These are phyloP conservation scores for Sarcodon sp. DNA, from an alignment of 768 basidiomycete genomes.

Conservation along the genomic window DNA sequence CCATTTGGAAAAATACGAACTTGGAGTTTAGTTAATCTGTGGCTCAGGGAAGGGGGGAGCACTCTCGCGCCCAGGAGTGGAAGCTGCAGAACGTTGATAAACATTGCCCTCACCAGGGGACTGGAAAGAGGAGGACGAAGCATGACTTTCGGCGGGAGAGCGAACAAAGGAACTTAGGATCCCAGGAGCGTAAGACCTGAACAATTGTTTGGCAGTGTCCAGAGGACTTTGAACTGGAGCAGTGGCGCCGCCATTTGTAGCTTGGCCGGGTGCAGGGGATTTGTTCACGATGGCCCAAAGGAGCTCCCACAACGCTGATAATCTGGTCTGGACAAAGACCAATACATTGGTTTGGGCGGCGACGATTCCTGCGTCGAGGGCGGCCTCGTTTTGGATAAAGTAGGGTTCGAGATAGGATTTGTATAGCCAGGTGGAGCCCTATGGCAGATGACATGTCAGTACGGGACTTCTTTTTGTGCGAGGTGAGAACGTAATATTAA, in stretches of 20 bases:
- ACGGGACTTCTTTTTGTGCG: neutral
- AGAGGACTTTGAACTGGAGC: constrained; percentile 14
- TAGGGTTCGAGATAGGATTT: constrained; percentile 48
- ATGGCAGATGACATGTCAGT: neutral
- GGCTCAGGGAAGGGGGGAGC: too few relatives aligned
- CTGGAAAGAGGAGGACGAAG: neutral
- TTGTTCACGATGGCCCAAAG: constrained; percentile 32
- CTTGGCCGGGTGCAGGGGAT: constrained; percentile 11
- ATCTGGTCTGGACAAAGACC: constrained; percentile 39
- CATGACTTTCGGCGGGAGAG: neutral
- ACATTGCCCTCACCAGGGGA: neutral
- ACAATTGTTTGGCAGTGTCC: constrained; percentile 13
- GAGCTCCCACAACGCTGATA: constrained; percentile 34
- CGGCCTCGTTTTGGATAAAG: constrained; percentile 40
- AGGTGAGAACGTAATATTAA: constrained; percentile 12
- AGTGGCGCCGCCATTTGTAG: constrained; percentile 11
- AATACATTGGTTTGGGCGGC: constrained; percentile 40
- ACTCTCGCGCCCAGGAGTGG: too few relatives aligned
- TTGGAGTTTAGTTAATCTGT: too few relatives aligned
- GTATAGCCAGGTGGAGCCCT: constrained; percentile 65
- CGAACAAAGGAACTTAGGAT: neutral
- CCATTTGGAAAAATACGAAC: too few relatives aligned
- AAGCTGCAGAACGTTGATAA: too few relatives aligned
- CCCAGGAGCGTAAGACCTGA: neutral
- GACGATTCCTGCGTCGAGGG: constrained; percentile 45